Evolutionary conservation across 805 yeast species (phyloP).

Genomic region (Saccharomycopsis capsularis): DNA sequence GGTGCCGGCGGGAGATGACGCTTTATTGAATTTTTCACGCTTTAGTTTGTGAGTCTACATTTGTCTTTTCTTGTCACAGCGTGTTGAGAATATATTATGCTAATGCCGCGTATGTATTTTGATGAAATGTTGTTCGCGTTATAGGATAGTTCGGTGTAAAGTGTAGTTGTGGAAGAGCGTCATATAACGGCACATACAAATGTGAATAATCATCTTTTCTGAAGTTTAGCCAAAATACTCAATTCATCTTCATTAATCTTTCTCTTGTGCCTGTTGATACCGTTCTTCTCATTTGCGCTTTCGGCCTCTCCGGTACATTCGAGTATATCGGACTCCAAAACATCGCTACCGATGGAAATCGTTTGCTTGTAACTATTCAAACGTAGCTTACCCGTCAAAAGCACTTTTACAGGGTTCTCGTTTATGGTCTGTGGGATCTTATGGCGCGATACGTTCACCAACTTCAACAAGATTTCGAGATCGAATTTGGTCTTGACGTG

Average conservation of each 20-base stretch:
- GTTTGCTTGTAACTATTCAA: conserved; percentile 73
- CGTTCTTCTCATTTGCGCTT: neutral
- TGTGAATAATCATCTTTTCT: neutral
- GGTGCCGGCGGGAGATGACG: too few relatives aligned
- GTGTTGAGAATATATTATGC: too few relatives aligned
- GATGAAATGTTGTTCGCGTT: too few relatives aligned
- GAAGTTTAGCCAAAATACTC: conserved; percentile 5
- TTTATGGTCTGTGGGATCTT: conserved; percentile 54
- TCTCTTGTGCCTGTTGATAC: conserved; percentile 4
- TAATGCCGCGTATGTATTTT: too few relatives aligned
- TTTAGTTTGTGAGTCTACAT: too few relatives aligned
- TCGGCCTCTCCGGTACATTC: neutral
- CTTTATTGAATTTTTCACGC: too few relatives aligned
- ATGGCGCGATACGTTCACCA: conserved; percentile 64
- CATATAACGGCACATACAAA: too few relatives aligned
- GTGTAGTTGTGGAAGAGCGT: too few relatives aligned
- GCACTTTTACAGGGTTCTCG: conserved; percentile 53
- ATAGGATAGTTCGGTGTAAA: too few relatives aligned
- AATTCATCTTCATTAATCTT: conserved; percentile 11
- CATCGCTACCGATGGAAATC: conserved; percentile 40
- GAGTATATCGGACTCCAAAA: conserved; percentile 3
- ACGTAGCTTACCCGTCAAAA: conserved; percentile 70
- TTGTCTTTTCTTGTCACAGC: too few relatives aligned
- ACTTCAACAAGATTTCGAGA: conserved; percentile 52
- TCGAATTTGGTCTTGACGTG: conserved; percentile 65